Evolutionary conservation across 495 filamentous ascomycete species (phyloP).

Genomic region (Glutinoglossum americanum): DNA sequence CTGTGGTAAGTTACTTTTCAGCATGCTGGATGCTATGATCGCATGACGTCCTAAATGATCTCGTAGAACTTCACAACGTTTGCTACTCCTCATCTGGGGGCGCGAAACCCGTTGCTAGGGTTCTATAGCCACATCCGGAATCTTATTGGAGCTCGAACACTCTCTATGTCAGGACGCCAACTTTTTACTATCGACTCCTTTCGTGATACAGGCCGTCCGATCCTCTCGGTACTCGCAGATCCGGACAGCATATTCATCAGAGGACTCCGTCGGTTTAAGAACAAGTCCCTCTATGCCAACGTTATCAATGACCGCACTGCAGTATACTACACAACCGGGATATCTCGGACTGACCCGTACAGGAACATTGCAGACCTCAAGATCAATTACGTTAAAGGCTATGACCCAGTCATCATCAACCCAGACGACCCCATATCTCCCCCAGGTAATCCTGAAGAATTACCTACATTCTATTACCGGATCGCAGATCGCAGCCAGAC

Average conservation of each 20-base stretch:
- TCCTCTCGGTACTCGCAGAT: constrained; percentile 66
- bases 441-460: constrained; percentile 13
- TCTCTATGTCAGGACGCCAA: constrained; percentile 68
- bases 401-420: constrained; percentile 58
- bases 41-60: neutral
- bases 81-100: constrained; percentile 74
- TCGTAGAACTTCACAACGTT: constrained; percentile 76
- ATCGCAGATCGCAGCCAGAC: constrained; percentile 14
- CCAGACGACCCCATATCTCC: constrained; percentile 36
- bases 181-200: constrained; percentile 76
- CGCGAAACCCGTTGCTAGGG: constrained; percentile 51
- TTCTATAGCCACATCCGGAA: constrained; percentile 53
- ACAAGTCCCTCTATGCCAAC: constrained; percentile 61
- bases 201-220: constrained; percentile 52
- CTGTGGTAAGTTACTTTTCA: constrained; percentile 32
- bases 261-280: constrained; percentile 50
- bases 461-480: constrained; percentile 15
- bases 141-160: constrained; percentile 47
- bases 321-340: constrained; percentile 59
- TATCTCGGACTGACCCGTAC: constrained; percentile 58
- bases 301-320: constrained; percentile 64
- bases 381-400: constrained; percentile 51
- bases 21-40: neutral
- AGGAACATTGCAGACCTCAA: constrained; percentile 36
- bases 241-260: constrained; percentile 68